phyloP scores from a whole-genome alignment of 768 basidiomycete genomes.

The Termitomyces sp. region DNA sequence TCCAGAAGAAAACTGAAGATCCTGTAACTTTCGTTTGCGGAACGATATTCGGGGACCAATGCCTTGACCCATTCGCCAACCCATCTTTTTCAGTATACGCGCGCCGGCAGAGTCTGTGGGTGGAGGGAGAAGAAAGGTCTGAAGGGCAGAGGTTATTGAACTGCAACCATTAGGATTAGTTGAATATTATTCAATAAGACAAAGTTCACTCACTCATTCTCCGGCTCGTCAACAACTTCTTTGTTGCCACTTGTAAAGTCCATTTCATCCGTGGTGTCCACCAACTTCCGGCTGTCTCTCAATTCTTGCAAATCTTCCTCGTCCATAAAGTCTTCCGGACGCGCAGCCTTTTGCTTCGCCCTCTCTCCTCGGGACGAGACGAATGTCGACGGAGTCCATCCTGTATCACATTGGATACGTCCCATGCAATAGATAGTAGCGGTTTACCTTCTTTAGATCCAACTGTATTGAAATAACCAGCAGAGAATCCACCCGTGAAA shows the following conservation, averaged over 20 bases:
- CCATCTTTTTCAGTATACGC: slow-evolving; percentile 89
- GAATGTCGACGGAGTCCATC: slow-evolving; percentile 94
- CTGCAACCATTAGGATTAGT: slow-evolving; percentile 29
- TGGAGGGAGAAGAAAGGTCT: slow-evolving; percentile 63
- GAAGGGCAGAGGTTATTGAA: slow-evolving; percentile 57
- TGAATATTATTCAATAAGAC: background rate
- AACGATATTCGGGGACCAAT: slow-evolving; percentile 86
- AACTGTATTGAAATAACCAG: slow-evolving; percentile 94
- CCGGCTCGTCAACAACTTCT: slow-evolving; percentile 36
- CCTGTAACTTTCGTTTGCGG: slow-evolving; percentile 68
- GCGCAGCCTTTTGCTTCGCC: slow-evolving; percentile 52
- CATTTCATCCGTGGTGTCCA: slow-evolving; percentile 79
- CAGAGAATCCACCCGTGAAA: slow-evolving; percentile 97
- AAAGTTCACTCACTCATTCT: slow-evolving; percentile 48
- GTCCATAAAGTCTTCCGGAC: slow-evolving; percentile 97
- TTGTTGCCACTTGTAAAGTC: slow-evolving; percentile 57
- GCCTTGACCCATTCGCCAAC: slow-evolving; percentile 91
- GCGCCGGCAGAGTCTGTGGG: slow-evolving; percentile 80
- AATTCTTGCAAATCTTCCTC: slow-evolving; percentile 91
- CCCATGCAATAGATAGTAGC: background rate
- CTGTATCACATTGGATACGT: slow-evolving; percentile 33
- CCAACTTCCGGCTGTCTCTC: slow-evolving; percentile 65
- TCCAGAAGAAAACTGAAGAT: slow-evolving; percentile 39
- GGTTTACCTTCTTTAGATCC: slow-evolving; percentile 90
- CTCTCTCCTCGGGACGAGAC: slow-evolving; percentile 82